phyloP scores from a whole-genome alignment of 1,284 basidiomycete species.

The Agaricales sp. region DNA sequence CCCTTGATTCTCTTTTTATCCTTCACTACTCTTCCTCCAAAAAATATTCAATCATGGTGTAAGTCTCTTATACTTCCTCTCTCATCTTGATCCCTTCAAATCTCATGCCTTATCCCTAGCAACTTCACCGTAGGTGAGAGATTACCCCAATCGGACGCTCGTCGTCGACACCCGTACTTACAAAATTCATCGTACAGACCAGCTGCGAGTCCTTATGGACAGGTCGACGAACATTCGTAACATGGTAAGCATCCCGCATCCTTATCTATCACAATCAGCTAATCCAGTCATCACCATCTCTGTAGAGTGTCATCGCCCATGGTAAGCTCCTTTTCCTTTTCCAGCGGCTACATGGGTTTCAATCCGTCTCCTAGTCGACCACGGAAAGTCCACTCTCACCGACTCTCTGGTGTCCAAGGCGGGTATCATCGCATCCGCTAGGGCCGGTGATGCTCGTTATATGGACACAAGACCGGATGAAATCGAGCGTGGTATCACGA shows the following conservation, averaged over 20 bases:
- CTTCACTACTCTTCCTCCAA: conserved; percentile 20
- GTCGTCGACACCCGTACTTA: conserved; percentile 6
- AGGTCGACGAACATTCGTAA: conserved; percentile 90
- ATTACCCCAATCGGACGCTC: conserved; percentile 9
- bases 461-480: conserved; percentile 98
- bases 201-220: conserved; percentile 90
- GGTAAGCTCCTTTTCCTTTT: conserved; percentile 35
- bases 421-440: conserved; percentile 94
- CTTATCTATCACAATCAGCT: not conserved
- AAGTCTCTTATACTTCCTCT: conserved; percentile 25
- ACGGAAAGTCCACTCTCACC: conserved; percentile 99
- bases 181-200: conserved; percentile 39
- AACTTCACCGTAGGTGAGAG: conserved; percentile 81
- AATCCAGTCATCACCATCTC: not conserved
- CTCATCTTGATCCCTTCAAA: conserved; percentile 20
- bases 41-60: conserved; percentile 65
- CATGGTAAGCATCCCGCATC: conserved; percentile 46
- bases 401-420: conserved; percentile 99
- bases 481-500: conserved; percentile 99
- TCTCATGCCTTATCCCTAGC: conserved; percentile 31
- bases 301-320: conserved; percentile 87
- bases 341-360: conserved; percentile 9
- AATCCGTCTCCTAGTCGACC: conserved; percentile 68
- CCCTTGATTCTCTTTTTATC: conserved; percentile 16
- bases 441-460: conserved; percentile 96